These are phyloP conservation scores for Colletotrichum liaoningense DNA, from an alignment of 2,329 filamentous ascomycete species.

Conservation along the genomic window DNA sequence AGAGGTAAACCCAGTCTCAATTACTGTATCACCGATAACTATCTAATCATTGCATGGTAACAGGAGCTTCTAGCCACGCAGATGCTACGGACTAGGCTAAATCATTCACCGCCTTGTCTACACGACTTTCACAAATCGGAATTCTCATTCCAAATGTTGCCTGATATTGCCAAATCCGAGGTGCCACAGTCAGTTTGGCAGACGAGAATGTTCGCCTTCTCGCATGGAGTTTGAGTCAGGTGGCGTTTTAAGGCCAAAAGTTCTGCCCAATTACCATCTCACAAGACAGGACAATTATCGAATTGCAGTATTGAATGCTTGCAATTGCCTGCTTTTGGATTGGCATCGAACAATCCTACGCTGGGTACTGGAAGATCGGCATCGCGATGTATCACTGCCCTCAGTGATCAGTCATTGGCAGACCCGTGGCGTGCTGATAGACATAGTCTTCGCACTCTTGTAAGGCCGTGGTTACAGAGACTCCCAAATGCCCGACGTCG, in stretches of 20 bases:
- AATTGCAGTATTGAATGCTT: background rate
- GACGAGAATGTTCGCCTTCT: background rate
- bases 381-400: background rate
- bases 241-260: background rate
- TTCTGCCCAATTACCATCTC: background rate
- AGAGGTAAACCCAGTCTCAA: background rate
- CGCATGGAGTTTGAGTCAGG: background rate
- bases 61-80: background rate
- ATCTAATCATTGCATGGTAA: background rate
- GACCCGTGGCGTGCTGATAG: background rate
- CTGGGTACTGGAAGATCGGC: background rate
- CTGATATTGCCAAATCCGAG: background rate
- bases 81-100: background rate
- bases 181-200: background rate
- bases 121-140: background rate
- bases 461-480: background rate
- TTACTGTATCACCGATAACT: background rate
- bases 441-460: background rate
- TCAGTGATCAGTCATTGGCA: background rate
- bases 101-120: background rate
- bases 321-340: background rate
- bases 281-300: background rate
- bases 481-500: background rate
- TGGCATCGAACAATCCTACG: background rate
- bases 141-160: background rate